These are phyloP conservation scores for Megacollybia marginata DNA, from an alignment of 768 basidiomycete species.

Conservation along the genomic window DNA sequence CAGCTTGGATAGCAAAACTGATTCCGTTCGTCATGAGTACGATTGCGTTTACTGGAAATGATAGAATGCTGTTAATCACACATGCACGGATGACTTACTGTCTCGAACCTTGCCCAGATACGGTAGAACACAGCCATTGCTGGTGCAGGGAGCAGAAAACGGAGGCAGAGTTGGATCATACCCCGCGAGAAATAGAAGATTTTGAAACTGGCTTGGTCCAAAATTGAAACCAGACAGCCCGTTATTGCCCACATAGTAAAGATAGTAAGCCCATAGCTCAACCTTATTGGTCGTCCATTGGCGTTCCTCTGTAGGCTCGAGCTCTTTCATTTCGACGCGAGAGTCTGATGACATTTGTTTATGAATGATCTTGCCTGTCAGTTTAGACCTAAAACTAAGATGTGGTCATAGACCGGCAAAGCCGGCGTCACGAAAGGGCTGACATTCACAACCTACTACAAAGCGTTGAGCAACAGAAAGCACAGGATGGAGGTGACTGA, in stretches of 20 bases:
- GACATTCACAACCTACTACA: too few relatives aligned
- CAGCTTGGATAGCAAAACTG: slow-evolving; percentile 70
- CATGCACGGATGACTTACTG: slow-evolving; percentile 30
- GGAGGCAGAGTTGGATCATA: slow-evolving; percentile 58
- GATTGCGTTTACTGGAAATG: slow-evolving; percentile 58
- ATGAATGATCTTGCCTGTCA: too few relatives aligned
- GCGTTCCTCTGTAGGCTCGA: neutral
- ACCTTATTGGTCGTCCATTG: neutral
- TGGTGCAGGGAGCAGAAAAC: slow-evolving; percentile 42
- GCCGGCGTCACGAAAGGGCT: too few relatives aligned
- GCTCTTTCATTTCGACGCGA: too few relatives aligned
- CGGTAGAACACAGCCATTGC: slow-evolving; percentile 54
- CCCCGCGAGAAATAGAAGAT: slow-evolving; percentile 64
- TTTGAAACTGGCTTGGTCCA: slow-evolving; percentile 71
- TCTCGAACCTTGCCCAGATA: slow-evolving; percentile 56
- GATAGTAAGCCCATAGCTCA: slow-evolving; percentile 40
- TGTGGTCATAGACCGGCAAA: too few relatives aligned
- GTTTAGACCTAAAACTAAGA: too few relatives aligned
- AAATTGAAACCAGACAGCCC: slow-evolving; percentile 49
- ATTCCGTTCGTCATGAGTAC: slow-evolving; percentile 75
- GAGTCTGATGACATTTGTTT: too few relatives aligned
- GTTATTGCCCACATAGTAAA: slow-evolving; percentile 61
- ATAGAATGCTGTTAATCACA: neutral
- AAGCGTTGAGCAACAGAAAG: too few relatives aligned
- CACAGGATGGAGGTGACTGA: too few relatives aligned